A percentile compares a stretch with the other conserved stretches of the same genome.
Evolutionary conservation across 2,329 filamentous ascomycete species (phyloP).

Genomic region (Cephalotrichum gorgonifer): DNA sequence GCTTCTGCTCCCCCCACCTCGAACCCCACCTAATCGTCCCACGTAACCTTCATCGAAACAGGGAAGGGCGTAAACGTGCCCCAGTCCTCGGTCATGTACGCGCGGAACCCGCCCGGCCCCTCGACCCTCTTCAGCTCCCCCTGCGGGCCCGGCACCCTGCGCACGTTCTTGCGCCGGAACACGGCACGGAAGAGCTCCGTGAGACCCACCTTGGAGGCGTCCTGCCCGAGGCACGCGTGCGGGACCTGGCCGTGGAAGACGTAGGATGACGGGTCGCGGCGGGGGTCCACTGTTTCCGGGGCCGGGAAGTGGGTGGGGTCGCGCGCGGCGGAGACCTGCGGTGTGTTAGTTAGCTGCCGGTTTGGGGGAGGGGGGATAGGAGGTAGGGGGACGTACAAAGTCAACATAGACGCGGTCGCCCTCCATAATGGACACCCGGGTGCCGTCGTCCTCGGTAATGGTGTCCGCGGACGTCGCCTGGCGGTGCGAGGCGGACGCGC

Average conservation of each 20-base stretch:
- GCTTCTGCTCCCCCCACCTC: too few species aligned
- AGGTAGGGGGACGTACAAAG: conserved; percentile 32
- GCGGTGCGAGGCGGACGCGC: conserved; percentile 49
- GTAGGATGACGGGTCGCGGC: conserved; percentile 53
- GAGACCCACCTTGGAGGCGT: conserved; percentile 50
- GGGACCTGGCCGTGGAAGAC: conserved; percentile 54
- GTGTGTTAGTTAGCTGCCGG: background rate
- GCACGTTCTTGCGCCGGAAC: conserved; percentile 49
- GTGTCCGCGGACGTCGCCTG: conserved; percentile 34
- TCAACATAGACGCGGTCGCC: conserved; percentile 55
- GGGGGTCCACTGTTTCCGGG: conserved; percentile 49
- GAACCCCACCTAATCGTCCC: conserved; percentile 26
- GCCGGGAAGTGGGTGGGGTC: conserved; percentile 51
- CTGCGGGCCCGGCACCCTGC: conserved; percentile 51
- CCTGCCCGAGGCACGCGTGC: conserved; percentile 51
- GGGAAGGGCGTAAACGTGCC: conserved; percentile 37
- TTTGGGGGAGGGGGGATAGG: background rate
- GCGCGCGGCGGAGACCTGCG: conserved; percentile 34
- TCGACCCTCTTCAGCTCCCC: conserved; percentile 58
- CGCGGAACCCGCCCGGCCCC: conserved; percentile 40
- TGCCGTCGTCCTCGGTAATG: conserved; percentile 36
- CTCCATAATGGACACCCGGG: conserved; percentile 36
- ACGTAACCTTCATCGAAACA: conserved; percentile 41
- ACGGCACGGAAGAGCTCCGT: conserved; percentile 59
- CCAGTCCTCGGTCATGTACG: conserved; percentile 59